A percentile compares a stretch with the other conserved stretches of the same genome.
Conservation (phyloP, 331 rosid species). For the Erythrophleum ivorense region DNA sequence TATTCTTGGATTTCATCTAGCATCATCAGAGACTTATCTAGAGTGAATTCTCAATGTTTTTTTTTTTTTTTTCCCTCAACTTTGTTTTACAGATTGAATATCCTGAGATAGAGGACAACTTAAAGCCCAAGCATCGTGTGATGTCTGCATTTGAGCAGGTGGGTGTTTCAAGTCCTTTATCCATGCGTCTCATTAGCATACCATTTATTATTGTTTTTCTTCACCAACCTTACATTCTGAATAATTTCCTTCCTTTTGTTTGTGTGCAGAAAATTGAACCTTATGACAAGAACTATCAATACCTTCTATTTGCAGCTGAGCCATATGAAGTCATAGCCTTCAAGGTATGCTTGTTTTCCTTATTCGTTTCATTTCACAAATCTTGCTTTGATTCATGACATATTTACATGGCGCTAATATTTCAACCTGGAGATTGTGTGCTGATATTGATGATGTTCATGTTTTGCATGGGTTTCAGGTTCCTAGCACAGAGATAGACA, state of each 20-base stretch:
- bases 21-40: not conserved
- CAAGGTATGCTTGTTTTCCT: constrained; percentile 65
- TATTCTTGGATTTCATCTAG: not conserved
- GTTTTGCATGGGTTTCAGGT: no score
- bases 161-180: not conserved
- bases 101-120: constrained; percentile 90
- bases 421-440: constrained; percentile 88
- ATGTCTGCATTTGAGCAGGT: constrained; percentile 98
- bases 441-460: constrained; percentile 91
- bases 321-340: constrained; percentile 90
- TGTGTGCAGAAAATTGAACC: constrained; percentile 76
- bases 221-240: no score
- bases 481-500: no score
- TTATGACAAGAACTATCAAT: constrained; percentile 80
- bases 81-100: constrained; percentile 75
- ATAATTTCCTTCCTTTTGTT: constrained; percentile 20
- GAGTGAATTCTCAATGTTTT: not conserved
- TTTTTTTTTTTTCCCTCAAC: not conserved
- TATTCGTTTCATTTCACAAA: no score
- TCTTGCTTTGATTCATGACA: constrained; percentile 20
- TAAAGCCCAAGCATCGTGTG: constrained; percentile 88
- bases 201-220: constrained; percentile 14
- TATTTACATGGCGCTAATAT: no score
- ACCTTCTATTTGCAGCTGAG: constrained; percentile 87
- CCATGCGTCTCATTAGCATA: no score